A percentile compares a stretch with the other conserved stretches of the same genome.
These are phyloP conservation scores for Epichloe aotearoae DNA, from an alignment of 2,329 filamentous ascomycete species.

Conservation along the genomic window DNA sequence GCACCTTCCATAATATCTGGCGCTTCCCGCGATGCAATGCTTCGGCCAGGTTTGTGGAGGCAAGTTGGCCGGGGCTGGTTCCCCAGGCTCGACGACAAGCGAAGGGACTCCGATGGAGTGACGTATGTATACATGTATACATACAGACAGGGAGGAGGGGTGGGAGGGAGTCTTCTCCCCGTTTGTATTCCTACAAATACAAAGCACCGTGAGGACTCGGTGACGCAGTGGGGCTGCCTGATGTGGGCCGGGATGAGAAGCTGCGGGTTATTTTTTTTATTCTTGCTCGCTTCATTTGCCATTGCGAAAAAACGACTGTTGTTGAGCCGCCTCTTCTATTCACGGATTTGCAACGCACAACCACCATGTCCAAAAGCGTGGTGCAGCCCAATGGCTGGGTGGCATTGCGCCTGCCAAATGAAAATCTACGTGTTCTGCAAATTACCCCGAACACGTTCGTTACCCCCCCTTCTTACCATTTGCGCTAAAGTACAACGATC, in stretches of 20 bases:
- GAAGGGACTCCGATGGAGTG: no score
- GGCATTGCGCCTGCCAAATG: constrained; percentile 45
- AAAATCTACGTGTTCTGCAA: constrained; percentile 42
- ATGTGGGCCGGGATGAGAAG: constrained; percentile 17
- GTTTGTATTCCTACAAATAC: no score
- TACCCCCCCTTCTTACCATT: neutral
- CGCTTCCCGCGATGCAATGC: neutral
- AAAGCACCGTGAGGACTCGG: neutral
- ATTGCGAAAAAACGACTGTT: neutral
- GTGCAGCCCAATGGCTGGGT: constrained; percentile 47
- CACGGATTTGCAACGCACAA: neutral
- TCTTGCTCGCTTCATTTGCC: neutral
- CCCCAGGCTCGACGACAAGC: no score
- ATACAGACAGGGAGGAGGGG: no score
- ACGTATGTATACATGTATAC: no score
- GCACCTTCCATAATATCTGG: no score
- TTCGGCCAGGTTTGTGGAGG: neutral
- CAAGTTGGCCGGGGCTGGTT: no score
- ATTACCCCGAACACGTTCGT: constrained; percentile 46
- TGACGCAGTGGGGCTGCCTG: neutral
- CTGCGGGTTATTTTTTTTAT: constrained; percentile 5
- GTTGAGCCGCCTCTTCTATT: neutral
- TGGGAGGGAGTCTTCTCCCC: no score
- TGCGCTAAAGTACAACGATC: neutral
- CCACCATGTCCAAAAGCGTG: constrained; percentile 18